Evolutionary conservation across 257 asterid genomes (phyloP), one percentile per base, ranked within the genome.

Genomic region (Gentiana straminea): DNA sequence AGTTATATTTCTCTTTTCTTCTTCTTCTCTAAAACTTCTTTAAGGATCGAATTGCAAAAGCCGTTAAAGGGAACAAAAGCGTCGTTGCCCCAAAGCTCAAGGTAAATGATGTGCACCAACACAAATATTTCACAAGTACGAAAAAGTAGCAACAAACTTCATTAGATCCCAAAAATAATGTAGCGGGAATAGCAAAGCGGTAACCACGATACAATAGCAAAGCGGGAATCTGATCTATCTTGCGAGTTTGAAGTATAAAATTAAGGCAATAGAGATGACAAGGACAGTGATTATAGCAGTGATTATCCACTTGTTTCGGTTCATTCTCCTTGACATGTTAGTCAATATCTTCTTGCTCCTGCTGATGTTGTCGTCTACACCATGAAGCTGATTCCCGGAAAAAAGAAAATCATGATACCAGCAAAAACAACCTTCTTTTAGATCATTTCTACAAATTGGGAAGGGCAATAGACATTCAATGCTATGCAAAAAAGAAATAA

Each of bases 301-400:
- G 4, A 84, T 81, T 5, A 79, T 54, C 71, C 86, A 86, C 80
- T 84, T 86, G 86, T 86, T 83, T 46, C 79, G 73, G 64, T 69
- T 63, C 88, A 86, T 79, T 83, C 94, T 84, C 73, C 80, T 79
- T 6, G 84, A 63, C 13, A 86, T 86, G 77, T 67, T 63, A 7
- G 72, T 72, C 69, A 86, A 57, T 9, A 84, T 71, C 60, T 49
- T 86, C 71, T 60, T 79, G 80, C 91, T 84, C 68, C 87, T 63
- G 71, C 84, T 55, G 37, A 84, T 44, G 73, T 86, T 84, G 67
- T 81, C 86, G 49, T 86, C 91, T 46, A 84, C 91, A 1, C 89
- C 94, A 64, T 72, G 73, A 69, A 86, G 60, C 94, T 86, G 79
- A 39, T 61, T 49, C 9, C 8, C 46, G 15, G 57, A 45, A 24